Percentiles rank a stretch among this genome's conserved stretches.
phyloP scores from a whole-genome alignment of 83 land plant species.

The Larix sibirica region DNA sequence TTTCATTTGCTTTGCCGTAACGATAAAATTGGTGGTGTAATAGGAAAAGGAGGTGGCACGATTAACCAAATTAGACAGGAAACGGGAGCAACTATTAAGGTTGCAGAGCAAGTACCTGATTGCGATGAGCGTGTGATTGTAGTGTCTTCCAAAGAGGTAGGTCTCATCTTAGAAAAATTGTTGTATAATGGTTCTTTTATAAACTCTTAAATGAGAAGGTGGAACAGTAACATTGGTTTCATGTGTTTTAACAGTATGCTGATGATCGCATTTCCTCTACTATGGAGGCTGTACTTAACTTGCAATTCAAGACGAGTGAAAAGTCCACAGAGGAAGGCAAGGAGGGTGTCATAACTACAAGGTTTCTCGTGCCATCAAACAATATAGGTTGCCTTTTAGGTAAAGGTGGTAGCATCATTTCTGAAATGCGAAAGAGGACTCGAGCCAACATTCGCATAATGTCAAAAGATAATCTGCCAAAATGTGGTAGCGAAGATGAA shows the following conservation, averaged over 20 bases:
- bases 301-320: conserved; percentile 78
- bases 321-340: conserved; percentile 63
- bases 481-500: conserved; percentile 72
- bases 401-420: conserved; percentile 75
- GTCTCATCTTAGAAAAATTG: neutral
- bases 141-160: conserved; percentile 70
- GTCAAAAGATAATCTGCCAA: conserved; percentile 68
- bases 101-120: conserved; percentile 57
- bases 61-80: conserved; percentile 79
- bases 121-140: conserved; percentile 70
- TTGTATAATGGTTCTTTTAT: no score
- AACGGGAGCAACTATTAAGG: conserved; percentile 65
- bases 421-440: conserved; percentile 74
- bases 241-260: conserved; percentile 32
- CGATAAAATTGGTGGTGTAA: conserved; percentile 71
- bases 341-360: conserved; percentile 48
- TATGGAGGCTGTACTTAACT: conserved; percentile 65
- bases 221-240: neutral
- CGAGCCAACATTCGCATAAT: conserved; percentile 81
- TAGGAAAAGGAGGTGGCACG: conserved; percentile 73
- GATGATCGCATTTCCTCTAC: conserved; percentile 67
- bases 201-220: no score
- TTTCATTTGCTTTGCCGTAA: conserved; percentile 63
- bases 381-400: conserved; percentile 82
- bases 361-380: conserved; percentile 76